Evolutionary conservation across 1,139 yeast species (phyloP).

Genomic region (Torulaspora pretoriensis): DNA sequence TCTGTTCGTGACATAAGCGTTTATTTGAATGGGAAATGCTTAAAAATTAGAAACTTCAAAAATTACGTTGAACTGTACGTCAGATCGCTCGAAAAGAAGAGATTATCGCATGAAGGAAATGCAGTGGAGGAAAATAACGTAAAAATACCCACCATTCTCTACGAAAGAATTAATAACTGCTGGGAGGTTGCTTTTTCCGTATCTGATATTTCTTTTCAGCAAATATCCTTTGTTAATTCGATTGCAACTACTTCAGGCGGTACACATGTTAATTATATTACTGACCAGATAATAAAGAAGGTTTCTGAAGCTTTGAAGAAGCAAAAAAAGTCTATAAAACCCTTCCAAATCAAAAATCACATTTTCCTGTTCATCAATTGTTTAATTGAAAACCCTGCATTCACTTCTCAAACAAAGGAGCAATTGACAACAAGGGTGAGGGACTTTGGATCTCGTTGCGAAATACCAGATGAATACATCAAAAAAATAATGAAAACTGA

Average conservation of each 20-base stretch:
- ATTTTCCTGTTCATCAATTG: conserved; percentile 90
- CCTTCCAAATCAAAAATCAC: conserved; percentile 83
- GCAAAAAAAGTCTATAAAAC: conserved; percentile 74
- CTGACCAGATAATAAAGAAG: conserved; percentile 79
- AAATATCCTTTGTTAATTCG: conserved; percentile 94
- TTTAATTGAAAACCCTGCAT: conserved; percentile 92
- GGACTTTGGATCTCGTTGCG: conserved; percentile 81
- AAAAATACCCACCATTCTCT: conserved; percentile 62
- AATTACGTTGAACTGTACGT: conserved; percentile 87
- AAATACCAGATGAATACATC: conserved; percentile 70
- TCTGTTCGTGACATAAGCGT: conserved; percentile 85
- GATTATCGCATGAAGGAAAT: conserved; percentile 38
- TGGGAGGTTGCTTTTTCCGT: conserved; percentile 98
- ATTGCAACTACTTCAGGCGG: conserved; percentile 98
- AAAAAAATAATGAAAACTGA: conserved; percentile 72
- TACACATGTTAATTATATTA: conserved; percentile 82
- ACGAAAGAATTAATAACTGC: conserved; percentile 70
- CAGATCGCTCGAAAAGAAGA: conserved; percentile 55
- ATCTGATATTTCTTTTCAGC: conserved; percentile 85
- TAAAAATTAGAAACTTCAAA: conserved; percentile 73
- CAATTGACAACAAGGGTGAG: conserved; percentile 84
- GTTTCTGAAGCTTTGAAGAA: conserved; percentile 70
- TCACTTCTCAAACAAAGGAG: conserved; percentile 96
- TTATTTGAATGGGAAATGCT: conserved; percentile 66
- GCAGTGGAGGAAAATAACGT: conserved; percentile 38